Conservation (phyloP, 1,284 basidiomycete genomes). For the Pholiota adiposa region DNA sequence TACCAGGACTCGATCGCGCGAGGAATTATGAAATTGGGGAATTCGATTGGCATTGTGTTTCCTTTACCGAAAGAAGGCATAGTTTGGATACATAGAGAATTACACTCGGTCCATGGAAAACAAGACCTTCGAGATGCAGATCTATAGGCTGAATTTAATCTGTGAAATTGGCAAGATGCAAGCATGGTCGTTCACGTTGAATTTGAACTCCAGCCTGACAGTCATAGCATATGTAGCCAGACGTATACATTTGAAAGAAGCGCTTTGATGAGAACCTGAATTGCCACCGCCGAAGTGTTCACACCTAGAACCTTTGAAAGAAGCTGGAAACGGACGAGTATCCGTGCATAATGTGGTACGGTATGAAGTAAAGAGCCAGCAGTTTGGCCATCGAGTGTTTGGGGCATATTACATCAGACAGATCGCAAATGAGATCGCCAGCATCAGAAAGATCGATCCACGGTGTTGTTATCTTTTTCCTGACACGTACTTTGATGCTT, state of each 20-base stretch:
- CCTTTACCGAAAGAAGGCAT: conserved; percentile 30
- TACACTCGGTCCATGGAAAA: conserved; percentile 25
- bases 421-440: neutral
- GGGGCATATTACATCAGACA: neutral
- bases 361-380: conserved; percentile 21
- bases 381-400: conserved; percentile 11
- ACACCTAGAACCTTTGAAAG: conserved; percentile 20
- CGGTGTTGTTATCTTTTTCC: neutral
- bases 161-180: conserved; percentile 35
- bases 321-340: conserved; percentile 6
- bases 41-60: conserved; percentile 26
- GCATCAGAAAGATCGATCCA: conserved; percentile 1
- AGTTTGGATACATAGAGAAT: conserved; percentile 26
- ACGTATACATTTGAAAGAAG: conserved; percentile 24
- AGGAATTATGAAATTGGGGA: conserved; percentile 23
- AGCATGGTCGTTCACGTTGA: conserved; percentile 21
- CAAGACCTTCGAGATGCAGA: conserved; percentile 23
- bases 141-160: conserved; percentile 31
- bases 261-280: conserved; percentile 19
- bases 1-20: conserved; percentile 28
- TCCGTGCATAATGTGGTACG: conserved; percentile 24
- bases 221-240: conserved; percentile 20
- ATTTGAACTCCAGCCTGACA: conserved; percentile 26
- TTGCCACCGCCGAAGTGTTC: conserved; percentile 20
- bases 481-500: neutral